Conservation (phyloP, 805 yeast species). For the Millerago galiae region DNA sequence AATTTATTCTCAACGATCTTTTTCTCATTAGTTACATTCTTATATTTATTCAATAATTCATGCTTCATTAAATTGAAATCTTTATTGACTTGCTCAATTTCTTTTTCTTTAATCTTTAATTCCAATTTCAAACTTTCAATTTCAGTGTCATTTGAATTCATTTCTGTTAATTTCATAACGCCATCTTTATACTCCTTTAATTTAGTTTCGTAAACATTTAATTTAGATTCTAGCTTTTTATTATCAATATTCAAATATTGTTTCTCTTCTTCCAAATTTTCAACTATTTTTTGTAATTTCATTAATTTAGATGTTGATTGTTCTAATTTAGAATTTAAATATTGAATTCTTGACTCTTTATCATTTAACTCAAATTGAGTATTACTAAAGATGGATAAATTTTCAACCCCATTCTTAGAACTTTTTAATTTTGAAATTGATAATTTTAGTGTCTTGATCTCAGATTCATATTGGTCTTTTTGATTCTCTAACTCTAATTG, state of each 20-base stretch:
- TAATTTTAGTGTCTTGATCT: slow-evolving; percentile 29
- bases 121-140: slow-evolving; percentile 12
- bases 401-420: no score
- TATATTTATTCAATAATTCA: slow-evolving; percentile 25
- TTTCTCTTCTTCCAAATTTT: slow-evolving; percentile 28
- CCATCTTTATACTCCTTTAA: slow-evolving; percentile 23
- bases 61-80: slow-evolving; percentile 29
- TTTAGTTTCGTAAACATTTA: slow-evolving; percentile 27
- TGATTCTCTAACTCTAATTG: slow-evolving; percentile 33
- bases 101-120: slow-evolving; percentile 14
- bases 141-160: slow-evolving; percentile 5
- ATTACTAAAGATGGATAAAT: slow-evolving; percentile 18
- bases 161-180: slow-evolving; percentile 11
- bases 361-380: slow-evolving; percentile 17
- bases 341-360: slow-evolving; percentile 20
- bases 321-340: slow-evolving; percentile 18
- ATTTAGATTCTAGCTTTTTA: slow-evolving; percentile 25
- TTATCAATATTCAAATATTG: slow-evolving; percentile 27
- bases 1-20: slow-evolving; percentile 24
- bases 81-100: slow-evolving; percentile 5
- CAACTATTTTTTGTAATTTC: slow-evolving; percentile 24
- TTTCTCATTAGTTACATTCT: slow-evolving; percentile 22
- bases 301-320: slow-evolving; percentile 23
- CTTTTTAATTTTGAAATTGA: slow-evolving; percentile 11
- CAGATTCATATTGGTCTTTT: slow-evolving; percentile 30